phyloP scores from a whole-genome alignment of 257 asterid genomes.

The Gardenia jasminoides region DNA sequence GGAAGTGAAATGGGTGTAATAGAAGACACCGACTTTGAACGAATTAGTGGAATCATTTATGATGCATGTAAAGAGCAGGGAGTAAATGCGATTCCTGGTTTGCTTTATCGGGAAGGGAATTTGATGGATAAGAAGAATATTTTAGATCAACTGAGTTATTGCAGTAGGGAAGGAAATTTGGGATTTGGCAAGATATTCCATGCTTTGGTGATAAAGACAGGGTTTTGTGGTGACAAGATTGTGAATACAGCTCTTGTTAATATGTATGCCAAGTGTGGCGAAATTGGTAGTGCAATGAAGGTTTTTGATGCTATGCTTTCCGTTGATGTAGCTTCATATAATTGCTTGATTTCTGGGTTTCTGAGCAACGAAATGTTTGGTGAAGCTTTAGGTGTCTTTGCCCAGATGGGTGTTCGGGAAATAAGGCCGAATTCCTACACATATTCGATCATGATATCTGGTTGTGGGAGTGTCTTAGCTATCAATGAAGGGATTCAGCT shows the following conservation, averaged over 20 bases:
- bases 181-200: constrained; percentile 21
- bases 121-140: constrained; percentile 10
- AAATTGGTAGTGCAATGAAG: constrained; percentile 11
- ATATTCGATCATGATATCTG: constrained; percentile 21
- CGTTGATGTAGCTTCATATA: constrained; percentile 23
- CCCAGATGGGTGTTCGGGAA: constrained; percentile 13
- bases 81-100: neutral
- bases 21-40: neutral
- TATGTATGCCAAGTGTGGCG: constrained; percentile 24
- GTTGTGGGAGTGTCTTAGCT: constrained; percentile 12
- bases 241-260: constrained; percentile 24
- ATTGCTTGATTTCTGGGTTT: constrained; percentile 28
- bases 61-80: neutral
- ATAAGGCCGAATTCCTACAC: constrained; percentile 25
- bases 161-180: constrained; percentile 19
- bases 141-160: constrained; percentile 7
- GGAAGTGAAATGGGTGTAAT: neutral
- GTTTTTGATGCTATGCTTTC: constrained; percentile 12
- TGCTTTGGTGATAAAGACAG: constrained; percentile 18
- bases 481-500: constrained; percentile 28
- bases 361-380: constrained; percentile 17
- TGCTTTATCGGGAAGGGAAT: neutral
- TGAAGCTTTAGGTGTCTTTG: constrained; percentile 18
- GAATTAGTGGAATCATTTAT: neutral
- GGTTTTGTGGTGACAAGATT: constrained; percentile 21